phyloP scores from a whole-genome alignment of 1,284 basidiomycete species.

The Lentinula novae-zelandiae region DNA sequence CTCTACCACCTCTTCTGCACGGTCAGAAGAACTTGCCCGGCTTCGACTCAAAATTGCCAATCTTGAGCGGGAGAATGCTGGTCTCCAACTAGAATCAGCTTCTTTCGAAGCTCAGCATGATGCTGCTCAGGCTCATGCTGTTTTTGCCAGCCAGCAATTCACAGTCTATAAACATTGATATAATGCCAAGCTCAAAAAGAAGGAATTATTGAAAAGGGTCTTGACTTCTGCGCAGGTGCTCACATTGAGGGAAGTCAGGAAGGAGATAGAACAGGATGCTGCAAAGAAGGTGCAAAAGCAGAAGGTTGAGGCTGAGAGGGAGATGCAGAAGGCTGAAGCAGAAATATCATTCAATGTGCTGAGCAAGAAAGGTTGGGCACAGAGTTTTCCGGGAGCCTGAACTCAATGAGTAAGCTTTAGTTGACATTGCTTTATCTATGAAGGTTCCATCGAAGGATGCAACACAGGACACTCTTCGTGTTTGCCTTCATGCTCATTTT shows the following conservation, averaged over 20 bases:
- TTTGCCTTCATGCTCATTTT: slow-evolving; percentile 14
- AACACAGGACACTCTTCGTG: slow-evolving; percentile 8
- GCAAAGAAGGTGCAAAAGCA: background rate
- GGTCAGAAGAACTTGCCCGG: background rate
- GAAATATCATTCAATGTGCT: background rate
- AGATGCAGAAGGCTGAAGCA: background rate
- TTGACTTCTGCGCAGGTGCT: background rate
- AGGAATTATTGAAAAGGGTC: background rate
- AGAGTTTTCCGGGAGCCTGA: slow-evolving; percentile 14
- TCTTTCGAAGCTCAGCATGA: background rate
- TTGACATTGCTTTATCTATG: slow-evolving; percentile 14
- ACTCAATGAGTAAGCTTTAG: slow-evolving; percentile 16
- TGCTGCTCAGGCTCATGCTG: background rate
- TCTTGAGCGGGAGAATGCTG: background rate
- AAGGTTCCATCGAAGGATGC: slow-evolving; percentile 11
- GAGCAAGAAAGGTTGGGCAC: background rate
- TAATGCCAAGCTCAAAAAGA: slow-evolving; percentile 1
- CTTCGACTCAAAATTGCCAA: too few relatives aligned
- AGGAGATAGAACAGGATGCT: background rate
- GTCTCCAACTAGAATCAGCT: background rate
- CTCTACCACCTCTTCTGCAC: background rate
- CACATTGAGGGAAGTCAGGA: background rate
- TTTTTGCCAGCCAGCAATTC: background rate
- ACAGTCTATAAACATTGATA: background rate
- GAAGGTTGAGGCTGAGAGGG: background rate